phyloP scores from a whole-genome alignment of 2,329 filamentous ascomycete species.

The Endoconidiophora laricicola region DNA sequence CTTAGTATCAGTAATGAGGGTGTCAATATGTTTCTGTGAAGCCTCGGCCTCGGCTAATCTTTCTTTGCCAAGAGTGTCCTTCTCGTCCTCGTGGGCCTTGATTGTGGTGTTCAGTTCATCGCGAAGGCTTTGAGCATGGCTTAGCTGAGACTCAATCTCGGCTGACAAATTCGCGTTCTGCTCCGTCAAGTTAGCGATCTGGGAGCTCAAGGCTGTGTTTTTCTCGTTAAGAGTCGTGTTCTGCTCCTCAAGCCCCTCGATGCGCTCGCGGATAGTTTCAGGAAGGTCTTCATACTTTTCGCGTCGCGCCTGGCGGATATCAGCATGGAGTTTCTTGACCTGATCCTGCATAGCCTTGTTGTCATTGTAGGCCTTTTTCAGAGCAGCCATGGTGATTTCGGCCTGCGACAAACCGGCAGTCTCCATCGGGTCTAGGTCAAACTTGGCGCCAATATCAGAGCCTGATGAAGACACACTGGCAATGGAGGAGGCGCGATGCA shows the following conservation, averaged over 20 bases:
- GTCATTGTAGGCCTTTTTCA: not conserved
- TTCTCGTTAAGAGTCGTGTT: not conserved
- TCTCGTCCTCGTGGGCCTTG: not conserved
- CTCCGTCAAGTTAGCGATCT: not conserved
- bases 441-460: too few species aligned
- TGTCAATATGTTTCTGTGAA: not conserved
- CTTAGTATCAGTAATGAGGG: not conserved
- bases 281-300: not conserved
- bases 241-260: not conserved
- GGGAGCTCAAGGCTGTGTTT: too few species aligned
- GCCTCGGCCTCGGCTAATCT: not conserved
- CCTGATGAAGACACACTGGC: too few species aligned
- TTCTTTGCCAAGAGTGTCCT: not conserved
- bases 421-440: too few species aligned
- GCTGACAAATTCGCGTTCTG: not conserved
- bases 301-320: not conserved
- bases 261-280: not conserved
- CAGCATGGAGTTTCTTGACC: not conserved
- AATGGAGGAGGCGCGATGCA: too few species aligned
- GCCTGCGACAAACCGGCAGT: too few species aligned
- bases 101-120: not conserved
- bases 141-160: not conserved
- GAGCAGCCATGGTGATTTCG: too few species aligned
- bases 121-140: not conserved
- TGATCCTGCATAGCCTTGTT: not conserved